Conservation (phyloP, 371 early-diverging fungal species). For the Ordospora pajunii region DNA sequence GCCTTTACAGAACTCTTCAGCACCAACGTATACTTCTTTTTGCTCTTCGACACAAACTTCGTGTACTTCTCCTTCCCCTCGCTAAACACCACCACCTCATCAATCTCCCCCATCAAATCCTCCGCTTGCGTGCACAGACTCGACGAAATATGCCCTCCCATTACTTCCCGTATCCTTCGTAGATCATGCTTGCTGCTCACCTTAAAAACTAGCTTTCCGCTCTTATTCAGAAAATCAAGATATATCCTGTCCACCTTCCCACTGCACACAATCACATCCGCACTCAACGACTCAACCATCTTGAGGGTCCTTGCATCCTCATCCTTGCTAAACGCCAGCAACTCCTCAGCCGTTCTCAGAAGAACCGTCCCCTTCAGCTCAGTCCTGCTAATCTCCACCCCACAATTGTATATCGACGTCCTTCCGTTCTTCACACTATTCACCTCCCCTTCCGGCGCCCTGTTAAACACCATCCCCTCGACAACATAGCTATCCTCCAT, state of each 20-base stretch:
- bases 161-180: slow-evolving; percentile 50
- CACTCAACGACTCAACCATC: slow-evolving; percentile 72
- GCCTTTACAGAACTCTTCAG: slow-evolving; percentile 51
- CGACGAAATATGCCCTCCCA: slow-evolving; percentile 48
- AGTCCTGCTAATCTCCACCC: slow-evolving; percentile 81
- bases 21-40: slow-evolving; percentile 49
- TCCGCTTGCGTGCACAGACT: slow-evolving; percentile 24
- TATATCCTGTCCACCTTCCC: slow-evolving; percentile 53
- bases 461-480: slow-evolving; percentile 92
- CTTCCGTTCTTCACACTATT: slow-evolving; percentile 61
- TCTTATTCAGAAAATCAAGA: slow-evolving; percentile 55
- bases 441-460: slow-evolving; percentile 71
- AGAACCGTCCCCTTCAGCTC: slow-evolving; percentile 97
- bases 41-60: slow-evolving; percentile 19
- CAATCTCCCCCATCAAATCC: slow-evolving; percentile 20
- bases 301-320: slow-evolving; percentile 64
- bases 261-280: slow-evolving; percentile 63
- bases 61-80: slow-evolving; percentile 51
- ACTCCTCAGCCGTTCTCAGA: slow-evolving; percentile 84
- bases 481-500: slow-evolving; percentile 80
- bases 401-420: slow-evolving; percentile 87
- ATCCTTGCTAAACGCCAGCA: slow-evolving; percentile 85
- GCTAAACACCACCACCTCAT: slow-evolving; percentile 21
- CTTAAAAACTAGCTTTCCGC: slow-evolving; percentile 51
- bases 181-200: slow-evolving; percentile 58